Evolutionary conservation across 805 yeast genomes (phyloP).

Genomic region (Lachancea nothofagi): DNA sequence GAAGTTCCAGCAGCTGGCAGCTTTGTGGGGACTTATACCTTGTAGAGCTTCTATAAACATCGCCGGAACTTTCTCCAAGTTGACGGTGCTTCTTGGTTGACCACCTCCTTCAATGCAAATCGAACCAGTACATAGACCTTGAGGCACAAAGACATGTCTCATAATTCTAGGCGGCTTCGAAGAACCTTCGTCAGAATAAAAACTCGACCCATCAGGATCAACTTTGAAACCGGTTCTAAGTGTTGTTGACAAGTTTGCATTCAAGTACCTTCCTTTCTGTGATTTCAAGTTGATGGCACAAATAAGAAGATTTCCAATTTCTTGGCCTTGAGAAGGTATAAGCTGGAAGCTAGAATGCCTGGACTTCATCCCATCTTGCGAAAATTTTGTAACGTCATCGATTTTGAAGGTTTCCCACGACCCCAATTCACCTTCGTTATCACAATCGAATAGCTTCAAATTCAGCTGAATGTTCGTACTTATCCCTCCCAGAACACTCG

Average conservation of each 20-base stretch:
- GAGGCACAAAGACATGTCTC: slow-evolving; percentile 79
- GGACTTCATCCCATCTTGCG: slow-evolving; percentile 18
- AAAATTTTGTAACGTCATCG: slow-evolving; percentile 16
- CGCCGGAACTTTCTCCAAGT: slow-evolving; percentile 34
- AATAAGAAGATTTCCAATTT: neutral
- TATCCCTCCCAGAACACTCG: slow-evolving; percentile 45
- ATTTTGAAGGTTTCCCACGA: slow-evolving; percentile 47
- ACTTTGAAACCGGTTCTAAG: slow-evolving; percentile 58
- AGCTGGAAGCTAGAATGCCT: slow-evolving; percentile 13
- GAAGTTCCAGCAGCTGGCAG: slow-evolving; percentile 86
- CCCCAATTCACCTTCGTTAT: slow-evolving; percentile 28
- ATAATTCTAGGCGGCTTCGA: slow-evolving; percentile 45
- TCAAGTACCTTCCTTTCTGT: slow-evolving; percentile 6
- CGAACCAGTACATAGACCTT: slow-evolving; percentile 57
- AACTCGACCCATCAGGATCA: slow-evolving; percentile 69
- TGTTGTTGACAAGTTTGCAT: slow-evolving; percentile 18
- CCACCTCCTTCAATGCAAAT: slow-evolving; percentile 25
- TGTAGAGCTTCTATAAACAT: slow-evolving; percentile 85
- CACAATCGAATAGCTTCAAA: slow-evolving; percentile 36
- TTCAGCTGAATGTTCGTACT: slow-evolving; percentile 51
- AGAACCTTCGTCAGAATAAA: slow-evolving; percentile 52
- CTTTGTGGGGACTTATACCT: slow-evolving; percentile 90
- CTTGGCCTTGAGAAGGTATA: neutral
- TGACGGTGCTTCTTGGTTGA: slow-evolving; percentile 14
- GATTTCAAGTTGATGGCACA: neutral